These are phyloP conservation scores for Globisporangium splendens DNA, from an alignment of 352 stramenopile genomes.

Conservation along the genomic window DNA sequence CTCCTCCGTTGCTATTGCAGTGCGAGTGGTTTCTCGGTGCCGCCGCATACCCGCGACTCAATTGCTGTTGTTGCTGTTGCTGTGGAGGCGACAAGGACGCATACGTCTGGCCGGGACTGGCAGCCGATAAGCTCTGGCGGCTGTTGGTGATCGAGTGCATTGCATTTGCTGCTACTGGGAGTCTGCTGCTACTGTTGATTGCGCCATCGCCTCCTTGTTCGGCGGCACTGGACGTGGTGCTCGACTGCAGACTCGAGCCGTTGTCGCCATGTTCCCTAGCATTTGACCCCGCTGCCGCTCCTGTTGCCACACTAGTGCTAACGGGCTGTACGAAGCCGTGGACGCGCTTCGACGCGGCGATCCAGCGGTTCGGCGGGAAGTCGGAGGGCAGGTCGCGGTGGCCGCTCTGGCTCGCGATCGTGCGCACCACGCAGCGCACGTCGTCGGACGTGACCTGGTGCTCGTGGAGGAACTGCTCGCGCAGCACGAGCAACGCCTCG, in stretches of 20 bases:
- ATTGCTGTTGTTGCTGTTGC: too few species aligned
- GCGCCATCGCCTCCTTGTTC: neutral
- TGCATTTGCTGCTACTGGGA: too few species aligned
- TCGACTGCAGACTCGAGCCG: neutral
- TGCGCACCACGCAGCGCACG: conserved; percentile 60
- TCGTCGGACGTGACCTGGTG: conserved; percentile 33
- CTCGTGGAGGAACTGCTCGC: conserved; percentile 53
- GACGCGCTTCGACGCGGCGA: conserved; percentile 49
- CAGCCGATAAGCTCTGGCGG: too few species aligned
- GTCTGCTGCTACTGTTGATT: too few species aligned
- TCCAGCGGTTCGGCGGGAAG: conserved; percentile 48
- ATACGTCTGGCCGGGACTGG: too few species aligned
- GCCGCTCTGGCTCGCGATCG: conserved; percentile 40
- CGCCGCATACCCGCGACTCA: too few species aligned
- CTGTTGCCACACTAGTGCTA: conserved; percentile 7
- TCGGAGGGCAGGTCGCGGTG: conserved; percentile 32
- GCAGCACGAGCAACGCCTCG: conserved; percentile 42
- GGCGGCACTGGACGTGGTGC: neutral
- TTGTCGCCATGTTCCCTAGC: too few species aligned
- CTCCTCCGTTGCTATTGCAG: too few species aligned
- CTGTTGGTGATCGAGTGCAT: too few species aligned
- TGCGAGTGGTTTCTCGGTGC: neutral
- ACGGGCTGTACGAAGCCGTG: conserved; percentile 31
- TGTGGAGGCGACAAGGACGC: too few species aligned
- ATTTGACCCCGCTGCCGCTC: conserved; percentile 7